Base-by-base conservation (phyloP, 1,284 basidiomycete species). In the Fistulinella staudtii region DNA sequence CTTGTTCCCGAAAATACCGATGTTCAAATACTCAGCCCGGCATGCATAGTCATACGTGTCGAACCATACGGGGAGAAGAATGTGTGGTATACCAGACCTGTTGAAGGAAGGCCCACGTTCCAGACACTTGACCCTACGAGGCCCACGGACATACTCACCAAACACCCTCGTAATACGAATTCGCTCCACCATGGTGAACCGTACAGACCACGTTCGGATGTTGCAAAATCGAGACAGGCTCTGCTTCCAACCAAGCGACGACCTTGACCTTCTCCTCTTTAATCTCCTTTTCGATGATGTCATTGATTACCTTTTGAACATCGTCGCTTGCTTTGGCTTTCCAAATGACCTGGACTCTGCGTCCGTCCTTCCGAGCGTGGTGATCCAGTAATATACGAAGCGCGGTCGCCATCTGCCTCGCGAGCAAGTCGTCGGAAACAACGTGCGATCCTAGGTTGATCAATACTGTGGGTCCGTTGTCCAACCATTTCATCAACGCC, bases 21-120 rank as follows among this genome's bases (percentile, higher is more conserved):
- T 25, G 10, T 51, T 45, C 27, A 56, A 20, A 25, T 34, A 45
- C 35, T 55, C 55, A 0, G n/a, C 43, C 10, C 43, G 47, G 4
- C 10, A 8, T 0, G 43, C 52, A 18, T 39, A 52, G 8, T 54
- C 52, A 15, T 41, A 54, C 5, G 53, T 57, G 27, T 57, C 55
- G n/a, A 4, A 29, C 53, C 49, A 53, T 6, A 37, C 41, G 3
- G 53, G 39, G 17, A 55, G 49, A 10, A 54, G 34, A 13, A 52
- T 28, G 6, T 52, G 52, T 1, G 50, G 48, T 1, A 35, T 3
- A 2, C 52, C 52, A 21, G 39, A 49, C 39, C 50, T 49, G 7
- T 33, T 18, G 17, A 15, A 39, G 1, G 15, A 14, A 10, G 8
- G 3, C 25, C n/a, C 6, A 11, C 10, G 7, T 8, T 15, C n/a